phyloP scores from a whole-genome alignment of 1,284 basidiomycete species.

The Ustilago curta region DNA sequence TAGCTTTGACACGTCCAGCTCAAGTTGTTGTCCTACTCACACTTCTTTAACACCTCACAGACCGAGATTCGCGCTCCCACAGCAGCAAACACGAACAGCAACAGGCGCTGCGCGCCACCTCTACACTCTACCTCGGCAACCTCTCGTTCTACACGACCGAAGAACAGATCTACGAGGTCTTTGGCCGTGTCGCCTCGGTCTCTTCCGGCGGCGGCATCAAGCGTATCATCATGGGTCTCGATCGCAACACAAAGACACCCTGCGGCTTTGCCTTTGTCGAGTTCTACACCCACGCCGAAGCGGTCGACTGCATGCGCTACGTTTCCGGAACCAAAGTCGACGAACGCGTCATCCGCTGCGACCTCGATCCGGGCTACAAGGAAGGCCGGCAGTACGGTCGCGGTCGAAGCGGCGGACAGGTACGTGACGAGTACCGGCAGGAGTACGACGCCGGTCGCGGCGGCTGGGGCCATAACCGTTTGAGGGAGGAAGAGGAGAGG shows the following conservation, averaged over 20 bases:
- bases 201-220: constrained; percentile 96
- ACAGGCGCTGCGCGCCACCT: constrained; percentile 71
- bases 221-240: constrained; percentile 98
- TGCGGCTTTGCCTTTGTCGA: constrained; percentile 99
- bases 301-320: constrained; percentile 90
- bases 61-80: constrained; percentile 70
- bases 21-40: too few species aligned
- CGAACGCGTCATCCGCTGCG: constrained; percentile 97
- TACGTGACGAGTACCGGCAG: constrained; percentile 90
- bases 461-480: constrained; percentile 82
- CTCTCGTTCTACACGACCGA: constrained; percentile 82
- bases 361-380: constrained; percentile 96
- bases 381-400: constrained; percentile 97
- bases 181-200: constrained; percentile 87
- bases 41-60: too few species aligned
- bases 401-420: constrained; percentile 95
- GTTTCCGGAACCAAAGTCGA: constrained; percentile 98
- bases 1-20: too few species aligned
- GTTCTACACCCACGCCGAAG: constrained; percentile 95
- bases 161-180: constrained; percentile 99
- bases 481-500: constrained; percentile 75
- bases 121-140: constrained; percentile 78
- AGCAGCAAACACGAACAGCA: constrained; percentile 70
- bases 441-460: constrained; percentile 87
- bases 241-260: constrained; percentile 95